These are phyloP conservation scores for Fusarium subtropicale DNA, from an alignment of 2,329 filamentous ascomycete species.

Conservation along the genomic window DNA sequence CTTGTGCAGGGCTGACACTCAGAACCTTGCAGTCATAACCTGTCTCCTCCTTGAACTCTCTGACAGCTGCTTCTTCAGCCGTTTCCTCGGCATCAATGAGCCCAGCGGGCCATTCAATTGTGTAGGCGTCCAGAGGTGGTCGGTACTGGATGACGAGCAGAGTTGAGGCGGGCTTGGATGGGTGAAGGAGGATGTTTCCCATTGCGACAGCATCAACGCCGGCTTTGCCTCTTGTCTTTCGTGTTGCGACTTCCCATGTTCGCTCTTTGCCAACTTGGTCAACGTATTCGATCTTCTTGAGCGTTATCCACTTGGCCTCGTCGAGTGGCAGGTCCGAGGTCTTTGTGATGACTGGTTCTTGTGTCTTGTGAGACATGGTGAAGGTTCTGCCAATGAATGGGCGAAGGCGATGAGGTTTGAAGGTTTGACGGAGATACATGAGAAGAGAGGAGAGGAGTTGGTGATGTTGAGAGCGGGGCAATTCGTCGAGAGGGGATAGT, in stretches of 20 bases:
- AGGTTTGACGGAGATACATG: background rate
- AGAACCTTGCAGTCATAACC: slow-evolving; percentile 43
- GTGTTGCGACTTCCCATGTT: slow-evolving; percentile 46
- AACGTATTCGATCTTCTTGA: slow-evolving; percentile 46
- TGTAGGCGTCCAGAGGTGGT: slow-evolving; percentile 45
- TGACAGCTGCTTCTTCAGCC: slow-evolving; percentile 41
- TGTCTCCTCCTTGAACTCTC: slow-evolving; percentile 46
- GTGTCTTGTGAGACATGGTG: slow-evolving; percentile 35
- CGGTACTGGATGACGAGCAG: slow-evolving; percentile 46
- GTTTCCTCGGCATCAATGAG: slow-evolving; percentile 46
- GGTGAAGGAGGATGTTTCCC: slow-evolving; percentile 45
- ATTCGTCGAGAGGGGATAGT: background rate
- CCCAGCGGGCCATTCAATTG: slow-evolving; percentile 45
- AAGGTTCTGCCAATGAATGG: background rate
- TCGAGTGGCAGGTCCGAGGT: slow-evolving; percentile 38
- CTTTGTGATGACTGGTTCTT: slow-evolving; percentile 45
- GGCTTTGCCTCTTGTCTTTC: slow-evolving; percentile 43
- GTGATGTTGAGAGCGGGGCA: slow-evolving; percentile 8
- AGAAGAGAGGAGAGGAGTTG: background rate
- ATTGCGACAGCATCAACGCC: slow-evolving; percentile 46
- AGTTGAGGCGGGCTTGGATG: slow-evolving; percentile 44
- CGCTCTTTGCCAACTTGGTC: slow-evolving; percentile 44
- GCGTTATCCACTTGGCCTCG: slow-evolving; percentile 44
- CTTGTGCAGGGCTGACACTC: slow-evolving; percentile 40
- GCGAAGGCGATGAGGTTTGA: background rate